Evolutionary conservation across 352 stramenopile genomes (phyloP).

Genomic region (Phytophthora ramorum): DNA sequence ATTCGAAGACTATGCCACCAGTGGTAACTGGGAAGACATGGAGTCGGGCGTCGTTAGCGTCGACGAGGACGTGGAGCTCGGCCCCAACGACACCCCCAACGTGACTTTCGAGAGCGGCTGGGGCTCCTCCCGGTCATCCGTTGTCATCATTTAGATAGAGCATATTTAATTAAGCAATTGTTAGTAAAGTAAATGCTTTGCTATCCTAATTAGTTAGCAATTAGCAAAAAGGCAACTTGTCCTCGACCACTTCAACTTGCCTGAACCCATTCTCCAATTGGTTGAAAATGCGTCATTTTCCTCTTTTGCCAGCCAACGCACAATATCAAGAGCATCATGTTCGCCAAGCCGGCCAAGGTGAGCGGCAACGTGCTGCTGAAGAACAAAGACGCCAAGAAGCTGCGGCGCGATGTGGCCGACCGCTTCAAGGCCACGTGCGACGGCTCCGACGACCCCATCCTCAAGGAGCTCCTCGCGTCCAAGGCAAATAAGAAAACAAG

Average conservation of each 20-base stretch:
- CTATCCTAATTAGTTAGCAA: not conserved
- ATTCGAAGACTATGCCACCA: conserved; percentile 36
- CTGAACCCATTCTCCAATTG: not conserved
- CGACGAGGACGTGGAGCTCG: conserved; percentile 33
- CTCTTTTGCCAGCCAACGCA: not conserved
- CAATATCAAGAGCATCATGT: conserved; percentile 53
- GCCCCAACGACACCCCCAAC: conserved; percentile 11
- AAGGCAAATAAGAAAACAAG: conserved; percentile 38
- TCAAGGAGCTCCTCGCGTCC: conserved; percentile 50
- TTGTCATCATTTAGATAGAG: conserved; percentile 38
- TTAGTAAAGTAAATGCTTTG: not conserved
- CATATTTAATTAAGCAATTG: conserved; percentile 4
- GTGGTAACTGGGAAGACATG: conserved; percentile 39
- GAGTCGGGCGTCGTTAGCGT: conserved; percentile 26
- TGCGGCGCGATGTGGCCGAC: conserved; percentile 63
- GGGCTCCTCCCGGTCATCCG: conserved; percentile 19
- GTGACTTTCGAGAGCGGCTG: conserved; percentile 30
- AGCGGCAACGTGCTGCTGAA: conserved; percentile 85
- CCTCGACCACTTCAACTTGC: not conserved
- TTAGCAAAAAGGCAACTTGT: not conserved
- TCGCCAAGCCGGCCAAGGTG: conserved; percentile 78
- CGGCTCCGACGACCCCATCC: conserved; percentile 42
- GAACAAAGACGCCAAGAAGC: conserved; percentile 89
- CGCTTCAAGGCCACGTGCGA: conserved; percentile 39
- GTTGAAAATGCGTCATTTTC: not conserved